phyloP scores from a whole-genome alignment of 1,139 yeast species.

The Taphrina betulina region DNA sequence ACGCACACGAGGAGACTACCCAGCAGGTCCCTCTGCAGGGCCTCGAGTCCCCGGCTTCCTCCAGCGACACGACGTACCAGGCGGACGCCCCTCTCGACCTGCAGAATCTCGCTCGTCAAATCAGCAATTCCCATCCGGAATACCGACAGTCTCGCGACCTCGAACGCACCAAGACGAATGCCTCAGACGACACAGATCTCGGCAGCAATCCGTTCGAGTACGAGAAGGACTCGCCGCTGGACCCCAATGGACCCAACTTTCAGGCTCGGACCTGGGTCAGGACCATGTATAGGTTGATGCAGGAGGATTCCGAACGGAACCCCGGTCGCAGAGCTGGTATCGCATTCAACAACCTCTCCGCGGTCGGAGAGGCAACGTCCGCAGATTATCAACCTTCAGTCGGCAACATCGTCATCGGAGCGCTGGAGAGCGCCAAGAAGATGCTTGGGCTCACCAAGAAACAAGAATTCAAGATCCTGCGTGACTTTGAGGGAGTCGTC shows the following conservation, averaged over 20 bases:
- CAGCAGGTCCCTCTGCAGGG: too few relatives aligned
- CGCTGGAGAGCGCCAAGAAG: slow-evolving; percentile 41
- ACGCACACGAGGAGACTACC: neutral
- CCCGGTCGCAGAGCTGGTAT: slow-evolving; percentile 66
- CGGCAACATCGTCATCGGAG: slow-evolving; percentile 49
- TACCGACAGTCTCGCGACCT: neutral
- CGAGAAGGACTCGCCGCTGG: slow-evolving; percentile 50
- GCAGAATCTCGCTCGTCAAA: slow-evolving; percentile 13
- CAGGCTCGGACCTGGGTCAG: slow-evolving; percentile 69
- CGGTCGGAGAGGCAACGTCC: slow-evolving; percentile 73
- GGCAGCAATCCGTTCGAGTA: slow-evolving; percentile 37
- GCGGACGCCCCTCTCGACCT: neutral
- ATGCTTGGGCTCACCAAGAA: slow-evolving; percentile 31
- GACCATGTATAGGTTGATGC: slow-evolving; percentile 59
- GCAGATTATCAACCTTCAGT: slow-evolving; percentile 78
- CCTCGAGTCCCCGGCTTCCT: neutral
- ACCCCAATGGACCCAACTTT: slow-evolving; percentile 60
- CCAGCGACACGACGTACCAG: neutral
- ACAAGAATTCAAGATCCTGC: slow-evolving; percentile 49
- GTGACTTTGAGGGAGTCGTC: slow-evolving; percentile 66
- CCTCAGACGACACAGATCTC: slow-evolving; percentile 4
- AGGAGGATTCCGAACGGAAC: slow-evolving; percentile 62
- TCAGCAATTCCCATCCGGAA: slow-evolving; percentile 4
- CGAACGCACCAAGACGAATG: slow-evolving; percentile 5
- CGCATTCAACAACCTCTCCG: slow-evolving; percentile 65